These are phyloP conservation scores for Sphaerobolus stellatus DNA, from an alignment of 1,284 basidiomycete species.

Conservation along the genomic window DNA sequence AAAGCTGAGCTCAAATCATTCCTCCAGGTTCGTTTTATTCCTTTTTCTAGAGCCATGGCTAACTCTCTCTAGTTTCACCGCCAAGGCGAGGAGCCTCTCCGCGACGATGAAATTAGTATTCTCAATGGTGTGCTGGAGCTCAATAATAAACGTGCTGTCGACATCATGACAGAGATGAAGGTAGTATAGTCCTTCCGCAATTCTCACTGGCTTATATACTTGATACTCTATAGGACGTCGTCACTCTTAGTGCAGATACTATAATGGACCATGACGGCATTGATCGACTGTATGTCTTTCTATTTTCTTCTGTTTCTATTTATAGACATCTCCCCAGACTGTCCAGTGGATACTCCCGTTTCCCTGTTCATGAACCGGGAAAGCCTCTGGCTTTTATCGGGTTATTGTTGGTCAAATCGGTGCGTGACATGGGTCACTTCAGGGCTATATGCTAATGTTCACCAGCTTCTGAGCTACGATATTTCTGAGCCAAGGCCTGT, in stretches of 20 bases:
- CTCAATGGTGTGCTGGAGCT: constrained; percentile 86
- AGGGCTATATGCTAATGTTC: background rate
- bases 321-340: constrained; percentile 40
- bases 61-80: constrained; percentile 65
- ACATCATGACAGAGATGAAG: constrained; percentile 86
- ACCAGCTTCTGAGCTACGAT: constrained; percentile 88
- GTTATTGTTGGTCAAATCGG: constrained; percentile 85
- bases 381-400: constrained; percentile 81
- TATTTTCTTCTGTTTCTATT: background rate
- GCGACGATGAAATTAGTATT: constrained; percentile 88
- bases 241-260: constrained; percentile 73
- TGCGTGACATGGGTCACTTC: constrained; percentile 23
- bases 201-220: background rate
- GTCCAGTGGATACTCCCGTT: constrained; percentile 87
- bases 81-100: constrained; percentile 80
- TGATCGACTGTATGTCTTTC: constrained; percentile 59
- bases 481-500: constrained; percentile 79
- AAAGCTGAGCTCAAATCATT: constrained; percentile 93
- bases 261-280: constrained; percentile 80
- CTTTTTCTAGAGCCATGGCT: background rate
- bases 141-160: constrained; percentile 78
- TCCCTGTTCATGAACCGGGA: constrained; percentile 84
- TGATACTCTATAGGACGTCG: constrained; percentile 61
- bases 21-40: constrained; percentile 45
- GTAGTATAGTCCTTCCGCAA: constrained; percentile 32